Percentiles rank a stretch among this genome's conserved stretches.
These are phyloP conservation scores for Echinochloa phyllopogon DNA, from an alignment of 176 grass and related monocot species.

Conservation along the genomic window DNA sequence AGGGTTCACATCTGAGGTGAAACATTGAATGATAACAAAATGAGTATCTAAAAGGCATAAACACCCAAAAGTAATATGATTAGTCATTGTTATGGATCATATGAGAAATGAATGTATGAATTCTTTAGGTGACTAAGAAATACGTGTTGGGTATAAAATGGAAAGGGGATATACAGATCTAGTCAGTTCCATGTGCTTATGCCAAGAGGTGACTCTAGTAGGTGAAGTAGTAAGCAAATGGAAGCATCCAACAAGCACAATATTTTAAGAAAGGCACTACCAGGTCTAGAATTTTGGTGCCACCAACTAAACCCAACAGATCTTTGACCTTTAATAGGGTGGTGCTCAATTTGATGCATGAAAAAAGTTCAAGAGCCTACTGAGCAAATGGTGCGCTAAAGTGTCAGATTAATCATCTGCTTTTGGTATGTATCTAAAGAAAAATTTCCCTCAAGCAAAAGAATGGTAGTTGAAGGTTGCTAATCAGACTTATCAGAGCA, in stretches of 20 bases:
- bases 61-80: neutral
- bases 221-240: neutral
- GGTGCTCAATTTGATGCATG: neutral
- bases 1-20: neutral
- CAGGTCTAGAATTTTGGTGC: neutral
- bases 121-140: neutral
- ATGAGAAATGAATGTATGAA: neutral
- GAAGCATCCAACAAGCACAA: conserved; percentile 12
- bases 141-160: neutral
- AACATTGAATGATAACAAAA: neutral
- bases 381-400: neutral
- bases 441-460: no score
- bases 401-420: neutral
- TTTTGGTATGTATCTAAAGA: neutral
- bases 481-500: neutral
- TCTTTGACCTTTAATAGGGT: neutral
- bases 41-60: neutral
- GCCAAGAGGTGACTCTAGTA: neutral
- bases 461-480: neutral
- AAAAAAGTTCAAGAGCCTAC: neutral
- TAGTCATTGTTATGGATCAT: conserved; percentile 18
- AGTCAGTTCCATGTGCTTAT: neutral
- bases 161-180: conserved; percentile 4
- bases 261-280: conserved; percentile 3
- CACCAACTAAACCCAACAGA: neutral